These are phyloP conservation scores for Exophiala mesophila DNA, from an alignment of 2,329 filamentous ascomycete genomes.

Conservation along the genomic window DNA sequence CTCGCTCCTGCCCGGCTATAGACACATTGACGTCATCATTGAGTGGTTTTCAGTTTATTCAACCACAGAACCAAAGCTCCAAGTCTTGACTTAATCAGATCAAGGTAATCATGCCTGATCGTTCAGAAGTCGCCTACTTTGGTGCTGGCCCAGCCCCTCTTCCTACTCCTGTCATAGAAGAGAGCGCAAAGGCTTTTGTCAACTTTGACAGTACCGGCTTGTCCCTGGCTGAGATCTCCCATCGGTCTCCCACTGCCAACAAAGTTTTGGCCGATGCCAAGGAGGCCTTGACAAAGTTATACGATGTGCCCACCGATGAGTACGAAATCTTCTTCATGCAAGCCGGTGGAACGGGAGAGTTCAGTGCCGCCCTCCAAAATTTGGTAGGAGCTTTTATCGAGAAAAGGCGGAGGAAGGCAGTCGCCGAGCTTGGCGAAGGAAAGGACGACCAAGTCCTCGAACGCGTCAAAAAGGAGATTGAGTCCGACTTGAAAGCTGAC, in stretches of 20 bases:
- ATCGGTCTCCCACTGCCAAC: conserved; percentile 73
- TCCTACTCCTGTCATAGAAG: conserved; percentile 74
- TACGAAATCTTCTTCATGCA: conserved; percentile 90
- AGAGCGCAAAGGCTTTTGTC: conserved; percentile 69
- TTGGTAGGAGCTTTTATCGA: conserved; percentile 77
- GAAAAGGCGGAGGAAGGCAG: conserved; percentile 57
- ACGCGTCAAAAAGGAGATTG: conserved; percentile 59
- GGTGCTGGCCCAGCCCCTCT: conserved; percentile 86
- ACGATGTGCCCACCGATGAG: conserved; percentile 70
- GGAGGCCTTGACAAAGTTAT: conserved; percentile 63
- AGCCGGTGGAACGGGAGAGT: conserved; percentile 79
- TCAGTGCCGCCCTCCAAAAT: conserved; percentile 79
- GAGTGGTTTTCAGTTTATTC: too few species aligned
- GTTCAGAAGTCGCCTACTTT: conserved; percentile 77
- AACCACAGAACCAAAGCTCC: too few species aligned
- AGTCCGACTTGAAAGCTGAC: conserved; percentile 71
- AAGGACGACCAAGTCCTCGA: conserved; percentile 51
- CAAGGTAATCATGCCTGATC: conserved; percentile 65
- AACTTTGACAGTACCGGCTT: conserved; percentile 78
- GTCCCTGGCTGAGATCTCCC: conserved; percentile 83
- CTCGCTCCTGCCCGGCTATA: too few species aligned
- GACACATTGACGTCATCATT: too few species aligned
- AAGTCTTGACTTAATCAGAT: too few species aligned
- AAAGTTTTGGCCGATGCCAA: conserved; percentile 77
- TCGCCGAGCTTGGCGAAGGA: conserved; percentile 46